phyloP scores from a whole-genome alignment of 2,329 filamentous ascomycete species.

The Fusarium annulatum region DNA sequence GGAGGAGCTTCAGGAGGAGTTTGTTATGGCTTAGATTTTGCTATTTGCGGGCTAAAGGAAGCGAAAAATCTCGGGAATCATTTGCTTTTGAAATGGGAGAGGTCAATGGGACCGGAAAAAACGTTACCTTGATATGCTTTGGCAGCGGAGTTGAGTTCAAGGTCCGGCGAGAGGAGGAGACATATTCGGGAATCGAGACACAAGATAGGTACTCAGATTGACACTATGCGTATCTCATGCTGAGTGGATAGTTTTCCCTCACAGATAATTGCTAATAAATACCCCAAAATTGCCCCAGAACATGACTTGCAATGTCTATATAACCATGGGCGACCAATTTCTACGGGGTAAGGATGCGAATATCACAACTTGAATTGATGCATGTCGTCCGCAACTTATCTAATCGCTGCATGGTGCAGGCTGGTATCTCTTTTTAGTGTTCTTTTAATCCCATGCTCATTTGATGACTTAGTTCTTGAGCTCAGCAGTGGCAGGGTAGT shows the following conservation, averaged over 20 bases:
- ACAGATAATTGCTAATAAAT: background rate
- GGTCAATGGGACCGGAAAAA: background rate
- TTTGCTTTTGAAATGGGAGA: conserved; percentile 1
- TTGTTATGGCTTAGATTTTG: background rate
- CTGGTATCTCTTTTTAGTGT: conserved; percentile 36
- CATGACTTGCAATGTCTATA: background rate
- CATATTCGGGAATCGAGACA: background rate
- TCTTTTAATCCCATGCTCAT: conserved; percentile 8
- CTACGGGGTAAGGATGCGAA: background rate
- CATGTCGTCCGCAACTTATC: conserved; percentile 19
- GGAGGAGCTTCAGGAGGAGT: background rate
- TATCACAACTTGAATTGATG: background rate
- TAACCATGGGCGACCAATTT: background rate
- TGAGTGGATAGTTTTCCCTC: background rate
- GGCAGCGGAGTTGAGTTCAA: background rate
- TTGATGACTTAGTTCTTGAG: conserved; percentile 9
- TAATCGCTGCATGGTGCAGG: conserved; percentile 16
- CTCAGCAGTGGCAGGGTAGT: conserved; percentile 38
- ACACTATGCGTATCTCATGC: background rate
- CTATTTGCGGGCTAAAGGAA: background rate
- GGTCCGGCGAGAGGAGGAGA: background rate
- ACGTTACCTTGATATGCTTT: background rate
- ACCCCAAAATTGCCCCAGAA: background rate
- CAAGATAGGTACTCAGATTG: conserved; percentile 6
- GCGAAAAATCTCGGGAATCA: background rate